Conservation (phyloP, 768 basidiomycete genomes). For the Tephrocybe sp. region DNA sequence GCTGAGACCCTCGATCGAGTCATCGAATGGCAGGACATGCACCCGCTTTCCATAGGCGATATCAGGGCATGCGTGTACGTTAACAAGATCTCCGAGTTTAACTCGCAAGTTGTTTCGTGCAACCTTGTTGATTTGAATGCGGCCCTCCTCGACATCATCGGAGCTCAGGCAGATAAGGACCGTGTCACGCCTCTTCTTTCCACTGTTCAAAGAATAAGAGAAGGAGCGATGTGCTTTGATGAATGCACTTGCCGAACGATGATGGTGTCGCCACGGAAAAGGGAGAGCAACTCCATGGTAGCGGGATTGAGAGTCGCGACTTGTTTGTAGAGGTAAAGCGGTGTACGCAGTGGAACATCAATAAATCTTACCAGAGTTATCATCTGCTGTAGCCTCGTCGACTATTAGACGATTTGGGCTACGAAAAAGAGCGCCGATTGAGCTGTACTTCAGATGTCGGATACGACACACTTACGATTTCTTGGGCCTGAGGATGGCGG, state of each 20-base stretch:
- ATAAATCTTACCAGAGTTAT: conserved; percentile 82
- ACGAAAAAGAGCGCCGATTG: conserved; percentile 20
- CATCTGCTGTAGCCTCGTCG: conserved; percentile 91
- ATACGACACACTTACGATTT: conserved; percentile 76
- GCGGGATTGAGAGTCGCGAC: conserved; percentile 95
- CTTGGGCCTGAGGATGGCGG: conserved; percentile 95
- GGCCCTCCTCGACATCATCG: conserved; percentile 97
- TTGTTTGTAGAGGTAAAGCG: conserved; percentile 23
- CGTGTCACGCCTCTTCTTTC: conserved; percentile 97
- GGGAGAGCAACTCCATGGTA: conserved; percentile 91
- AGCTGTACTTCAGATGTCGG: conserved; percentile 14
- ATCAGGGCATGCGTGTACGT: conserved; percentile 93
- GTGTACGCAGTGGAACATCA: background rate
- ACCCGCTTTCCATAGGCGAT: conserved; percentile 99
- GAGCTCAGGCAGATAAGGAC: conserved; percentile 95
- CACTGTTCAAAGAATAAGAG: conserved; percentile 44
- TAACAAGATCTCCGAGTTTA: conserved; percentile 95
- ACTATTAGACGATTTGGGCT: conserved; percentile 98
- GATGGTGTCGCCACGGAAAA: conserved; percentile 97
- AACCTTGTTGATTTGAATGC: conserved; percentile 98
- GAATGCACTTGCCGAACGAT: conserved; percentile 69
- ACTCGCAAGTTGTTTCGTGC: conserved; percentile 99
- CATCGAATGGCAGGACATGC: conserved; percentile 96
- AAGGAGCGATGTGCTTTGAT: background rate
- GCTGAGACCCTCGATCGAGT: conserved; percentile 96